Evolutionary conservation across 73 alveolate genomes (phyloP).

Genomic region (Diophrys sp.): DNA sequence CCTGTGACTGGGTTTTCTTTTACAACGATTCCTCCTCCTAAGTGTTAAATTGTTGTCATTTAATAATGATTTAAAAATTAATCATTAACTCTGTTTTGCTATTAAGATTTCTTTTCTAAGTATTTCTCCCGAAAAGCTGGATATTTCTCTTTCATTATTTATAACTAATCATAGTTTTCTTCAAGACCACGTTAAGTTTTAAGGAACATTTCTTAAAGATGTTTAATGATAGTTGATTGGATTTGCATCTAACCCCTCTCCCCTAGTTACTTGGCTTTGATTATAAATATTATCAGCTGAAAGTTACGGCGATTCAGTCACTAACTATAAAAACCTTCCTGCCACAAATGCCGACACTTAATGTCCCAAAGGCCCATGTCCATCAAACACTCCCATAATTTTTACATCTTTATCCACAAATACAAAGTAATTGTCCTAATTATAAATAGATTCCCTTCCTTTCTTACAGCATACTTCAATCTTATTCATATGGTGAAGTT

Average conservation of each 20-base stretch:
- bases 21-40: not conserved
- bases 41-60: too few species aligned
- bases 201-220: constrained; percentile 12
- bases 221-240: not conserved
- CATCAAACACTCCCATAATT: constrained; percentile 72
- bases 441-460: constrained; percentile 33
- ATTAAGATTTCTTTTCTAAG: not conserved
- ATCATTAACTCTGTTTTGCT: too few species aligned
- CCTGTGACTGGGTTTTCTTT: not conserved
- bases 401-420: constrained; percentile 40
- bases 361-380: constrained; percentile 83
- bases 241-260: not conserved
- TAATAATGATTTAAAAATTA: too few species aligned
- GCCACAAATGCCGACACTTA: constrained; percentile 60
- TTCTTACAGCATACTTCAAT: constrained; percentile 55
- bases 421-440: constrained; percentile 61
- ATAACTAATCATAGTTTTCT: constrained; percentile 6
- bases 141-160: not conserved
- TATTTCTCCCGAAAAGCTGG: not conserved
- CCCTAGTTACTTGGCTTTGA: not conserved
- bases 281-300: constrained; percentile 3
- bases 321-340: constrained; percentile 41
- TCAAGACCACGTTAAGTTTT: constrained; percentile 35
- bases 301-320: not conserved
- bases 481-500: constrained; percentile 18